phyloP scores from a whole-genome alignment of 805 yeast species.

The Ogataea wickerhamii region DNA sequence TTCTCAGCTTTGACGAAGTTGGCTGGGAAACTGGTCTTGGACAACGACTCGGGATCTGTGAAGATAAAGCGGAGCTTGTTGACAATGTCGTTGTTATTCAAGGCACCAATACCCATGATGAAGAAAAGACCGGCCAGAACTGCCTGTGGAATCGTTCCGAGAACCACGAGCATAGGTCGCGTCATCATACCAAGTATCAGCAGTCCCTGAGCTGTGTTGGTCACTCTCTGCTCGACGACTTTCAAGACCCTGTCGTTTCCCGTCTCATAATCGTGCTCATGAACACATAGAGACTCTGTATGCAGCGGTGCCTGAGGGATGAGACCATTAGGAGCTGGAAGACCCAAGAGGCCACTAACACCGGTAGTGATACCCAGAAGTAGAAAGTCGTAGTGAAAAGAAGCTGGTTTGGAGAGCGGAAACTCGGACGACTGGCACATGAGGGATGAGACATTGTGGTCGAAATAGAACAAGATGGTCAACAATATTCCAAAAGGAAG shows the following conservation, averaged over 20 bases:
- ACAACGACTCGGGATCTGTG: conserved; percentile 46
- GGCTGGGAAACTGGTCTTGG: conserved; percentile 16
- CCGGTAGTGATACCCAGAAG: conserved; percentile 85
- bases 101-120: conserved; percentile 85
- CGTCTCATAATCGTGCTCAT: conserved; percentile 35
- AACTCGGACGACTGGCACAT: conserved; percentile 86
- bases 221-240: conserved; percentile 86
- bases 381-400: conserved; percentile 91
- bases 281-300: conserved; percentile 69
- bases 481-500: conserved; percentile 87
- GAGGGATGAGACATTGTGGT: conserved; percentile 89
- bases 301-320: conserved; percentile 98
- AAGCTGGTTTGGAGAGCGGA: conserved; percentile 79
- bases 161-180: conserved; percentile 75
- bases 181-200: conserved; percentile 85
- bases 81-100: conserved; percentile 63
- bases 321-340: conserved; percentile 95
- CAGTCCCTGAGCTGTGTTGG: conserved; percentile 82
- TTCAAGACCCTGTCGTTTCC: conserved; percentile 35
- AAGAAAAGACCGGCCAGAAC: conserved; percentile 90
- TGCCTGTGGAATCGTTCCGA: conserved; percentile 87
- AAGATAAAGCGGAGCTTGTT: conserved; percentile 59
- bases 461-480: conserved; percentile 85
- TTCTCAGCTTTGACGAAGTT: conserved; percentile 28
- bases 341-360: conserved; percentile 78